These are phyloP conservation scores for Alectoria sarmentosa DNA, from an alignment of 495 filamentous ascomycete species.

Conservation along the genomic window DNA sequence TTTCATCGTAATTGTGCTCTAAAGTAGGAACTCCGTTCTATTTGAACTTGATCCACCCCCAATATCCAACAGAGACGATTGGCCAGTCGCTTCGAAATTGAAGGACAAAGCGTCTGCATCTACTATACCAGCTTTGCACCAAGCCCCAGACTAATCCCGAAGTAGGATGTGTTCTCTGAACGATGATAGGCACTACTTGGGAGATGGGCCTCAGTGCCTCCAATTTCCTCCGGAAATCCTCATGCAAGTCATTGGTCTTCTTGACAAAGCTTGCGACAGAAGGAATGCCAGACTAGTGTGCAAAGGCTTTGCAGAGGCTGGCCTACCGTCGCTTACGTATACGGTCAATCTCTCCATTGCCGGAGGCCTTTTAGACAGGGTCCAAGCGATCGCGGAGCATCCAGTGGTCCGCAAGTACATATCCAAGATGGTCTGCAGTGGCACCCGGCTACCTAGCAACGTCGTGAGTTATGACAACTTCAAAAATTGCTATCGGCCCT, in stretches of 20 bases:
- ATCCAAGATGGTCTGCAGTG: not conserved
- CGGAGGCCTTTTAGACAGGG: not conserved
- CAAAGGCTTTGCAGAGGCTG: conserved; percentile 3
- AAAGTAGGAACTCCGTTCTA: not conserved
- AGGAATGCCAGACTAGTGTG: not conserved
- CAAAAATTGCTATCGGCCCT: not conserved
- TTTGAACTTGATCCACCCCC: not conserved
- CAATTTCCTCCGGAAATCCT: not conserved
- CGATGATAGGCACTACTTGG: not conserved
- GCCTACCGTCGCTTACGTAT: not conserved
- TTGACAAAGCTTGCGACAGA: conserved; percentile 1
- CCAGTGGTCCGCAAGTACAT: not conserved
- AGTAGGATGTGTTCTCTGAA: not conserved
- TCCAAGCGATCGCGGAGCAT: not conserved
- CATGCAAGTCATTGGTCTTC: not conserved
- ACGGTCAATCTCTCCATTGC: not conserved
- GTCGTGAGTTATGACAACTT: not conserved
- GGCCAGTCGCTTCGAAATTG: not conserved
- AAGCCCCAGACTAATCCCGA: not conserved
- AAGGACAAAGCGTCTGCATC: not conserved
- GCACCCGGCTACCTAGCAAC: not conserved
- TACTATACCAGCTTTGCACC: not conserved
- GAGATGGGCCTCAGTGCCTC: not conserved
- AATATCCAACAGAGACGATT: not conserved
- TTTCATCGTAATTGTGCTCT: too few species aligned